These are phyloP conservation scores for Coemansia sp. DNA, from an alignment of 192 early-diverging fungal species.

Conservation along the genomic window DNA sequence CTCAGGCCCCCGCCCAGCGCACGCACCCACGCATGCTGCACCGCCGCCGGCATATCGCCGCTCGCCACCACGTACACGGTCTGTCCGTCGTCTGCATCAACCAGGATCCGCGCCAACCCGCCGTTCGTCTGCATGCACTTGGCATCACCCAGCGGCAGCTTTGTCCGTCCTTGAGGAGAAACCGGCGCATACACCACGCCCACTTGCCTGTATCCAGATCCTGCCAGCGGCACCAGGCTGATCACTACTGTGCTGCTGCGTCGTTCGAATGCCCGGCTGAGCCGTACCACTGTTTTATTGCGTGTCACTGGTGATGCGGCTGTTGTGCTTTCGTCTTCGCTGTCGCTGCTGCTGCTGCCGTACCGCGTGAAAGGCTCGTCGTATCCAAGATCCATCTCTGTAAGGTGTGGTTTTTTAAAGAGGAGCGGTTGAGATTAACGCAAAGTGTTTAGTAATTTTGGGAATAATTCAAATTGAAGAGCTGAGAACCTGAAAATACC, in stretches of 20 bases:
- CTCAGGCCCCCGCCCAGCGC: slow-evolving; percentile 14
- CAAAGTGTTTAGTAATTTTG: no score
- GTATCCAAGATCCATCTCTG: slow-evolving; percentile 44
- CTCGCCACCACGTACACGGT: slow-evolving; percentile 21
- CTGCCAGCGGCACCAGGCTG: slow-evolving; percentile 21
- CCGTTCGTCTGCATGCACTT: slow-evolving; percentile 17
- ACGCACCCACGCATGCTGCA: slow-evolving; percentile 46
- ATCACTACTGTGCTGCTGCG: slow-evolving; percentile 25
- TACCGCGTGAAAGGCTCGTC: slow-evolving; percentile 34
- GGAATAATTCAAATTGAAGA: no score
- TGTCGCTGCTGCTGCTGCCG: slow-evolving; percentile 48
- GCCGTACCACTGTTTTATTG: slow-evolving; percentile 29
- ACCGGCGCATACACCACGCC: slow-evolving; percentile 35
- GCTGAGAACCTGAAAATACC: no score
- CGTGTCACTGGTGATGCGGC: slow-evolving; percentile 1
- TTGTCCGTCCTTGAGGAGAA: background rate
- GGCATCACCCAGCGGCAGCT: slow-evolving; percentile 5
- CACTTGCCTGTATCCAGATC: slow-evolving; percentile 7
- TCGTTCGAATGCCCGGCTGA: slow-evolving; percentile 2
- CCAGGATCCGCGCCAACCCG: slow-evolving; percentile 25
- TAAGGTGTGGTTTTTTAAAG: background rate
- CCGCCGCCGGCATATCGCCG: slow-evolving; percentile 14
- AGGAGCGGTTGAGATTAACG: no score
- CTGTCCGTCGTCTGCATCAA: slow-evolving; percentile 1
- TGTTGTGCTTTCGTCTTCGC: slow-evolving; percentile 29